Evolutionary conservation across 139 green algal genomes (phyloP), one percentile per base, ranked within the genome.

Genomic region (Volvox reticuliferus): DNA sequence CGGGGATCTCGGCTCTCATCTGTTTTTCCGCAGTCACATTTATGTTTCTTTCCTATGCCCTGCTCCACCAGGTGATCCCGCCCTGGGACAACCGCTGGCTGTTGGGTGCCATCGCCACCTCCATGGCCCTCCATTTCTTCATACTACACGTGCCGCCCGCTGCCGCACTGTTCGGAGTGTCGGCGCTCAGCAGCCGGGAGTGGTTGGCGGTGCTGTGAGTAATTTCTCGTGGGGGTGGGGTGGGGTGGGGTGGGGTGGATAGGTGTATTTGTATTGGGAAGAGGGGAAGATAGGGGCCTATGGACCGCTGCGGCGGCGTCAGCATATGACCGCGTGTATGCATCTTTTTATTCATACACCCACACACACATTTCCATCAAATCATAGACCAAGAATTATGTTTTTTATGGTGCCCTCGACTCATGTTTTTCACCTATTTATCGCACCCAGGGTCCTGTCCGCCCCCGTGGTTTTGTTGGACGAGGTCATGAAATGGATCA

Each of bases 401-500:
- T 55, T 55, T 55, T n/a, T 55, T 55, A 9, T 9, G 9, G 5
- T 9, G 9, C 44, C 44, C 44, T 55, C 9, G 44, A 55, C 44
- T 55, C 44, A 55, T 55, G 44, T 14, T 55, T 55, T 55, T 5
- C 44, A 55, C 44, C 44, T 55, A 9, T 55, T 55, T 55, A 9
- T 9, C 44, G 44, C 44, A 55, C 44, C 44, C 84, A 89, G 84
- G 22, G 50, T 91, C 82, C 92, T 99, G 79, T 98, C 97, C 18
- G 92, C 95, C 32, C 98, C 98, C 0, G 98, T 99, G 20, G 95
- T 99, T 17, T 79, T 99, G 76, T 93, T 99, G 12, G 98, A 99
- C 88, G 98, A 99, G 92, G 79, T 97, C 6, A 68, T 96, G 80
- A 94, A 93, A 79, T 65, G 32, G 36, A 13, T 88, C 21, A 81